phyloP scores from a whole-genome alignment of 1,284 basidiomycete genomes.

The Clitocybe nebularis region DNA sequence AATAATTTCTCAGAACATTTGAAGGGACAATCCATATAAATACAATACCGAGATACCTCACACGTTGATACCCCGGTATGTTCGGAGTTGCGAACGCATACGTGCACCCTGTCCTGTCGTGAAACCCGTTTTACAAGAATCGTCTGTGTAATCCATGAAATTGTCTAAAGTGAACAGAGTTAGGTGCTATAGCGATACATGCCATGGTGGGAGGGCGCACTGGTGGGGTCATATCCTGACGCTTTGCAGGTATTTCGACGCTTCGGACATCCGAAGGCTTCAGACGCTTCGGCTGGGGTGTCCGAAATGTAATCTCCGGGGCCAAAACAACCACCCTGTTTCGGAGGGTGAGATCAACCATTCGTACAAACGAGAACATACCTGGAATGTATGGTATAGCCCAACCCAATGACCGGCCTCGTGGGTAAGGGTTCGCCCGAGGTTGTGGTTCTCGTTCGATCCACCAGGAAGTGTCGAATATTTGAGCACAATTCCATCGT shows the following conservation, averaged over 20 bases:
- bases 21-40: too few relatives aligned
- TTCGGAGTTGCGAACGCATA: constrained; percentile 25
- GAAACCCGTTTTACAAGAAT: constrained; percentile 35
- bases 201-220: constrained; percentile 19
- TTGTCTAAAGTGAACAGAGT: constrained; percentile 22
- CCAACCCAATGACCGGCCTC: constrained; percentile 38
- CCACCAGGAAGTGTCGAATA: constrained; percentile 39
- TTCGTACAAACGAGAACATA: constrained; percentile 5
- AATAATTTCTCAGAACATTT: too few relatives aligned
- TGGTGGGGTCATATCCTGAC: constrained; percentile 27
- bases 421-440: constrained; percentile 34
- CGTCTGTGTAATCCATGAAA: constrained; percentile 37
- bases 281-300: constrained; percentile 30
- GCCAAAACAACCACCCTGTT: constrained; percentile 33
- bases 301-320: constrained; percentile 37
- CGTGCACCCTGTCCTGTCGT: constrained; percentile 27
- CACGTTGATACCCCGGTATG: constrained; percentile 20
- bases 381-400: constrained; percentile 40
- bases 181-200: not conserved
- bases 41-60: too few relatives aligned
- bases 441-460: constrained; percentile 30
- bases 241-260: constrained; percentile 30
- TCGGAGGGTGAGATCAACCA: not conserved
- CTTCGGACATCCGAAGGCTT: constrained; percentile 30
- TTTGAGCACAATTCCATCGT: constrained; percentile 38